A percentile compares a stretch with the other conserved stretches of the same genome.
phyloP scores from a whole-genome alignment of 2,329 filamentous ascomycete genomes.

The Trichoderma brevicompactum region DNA sequence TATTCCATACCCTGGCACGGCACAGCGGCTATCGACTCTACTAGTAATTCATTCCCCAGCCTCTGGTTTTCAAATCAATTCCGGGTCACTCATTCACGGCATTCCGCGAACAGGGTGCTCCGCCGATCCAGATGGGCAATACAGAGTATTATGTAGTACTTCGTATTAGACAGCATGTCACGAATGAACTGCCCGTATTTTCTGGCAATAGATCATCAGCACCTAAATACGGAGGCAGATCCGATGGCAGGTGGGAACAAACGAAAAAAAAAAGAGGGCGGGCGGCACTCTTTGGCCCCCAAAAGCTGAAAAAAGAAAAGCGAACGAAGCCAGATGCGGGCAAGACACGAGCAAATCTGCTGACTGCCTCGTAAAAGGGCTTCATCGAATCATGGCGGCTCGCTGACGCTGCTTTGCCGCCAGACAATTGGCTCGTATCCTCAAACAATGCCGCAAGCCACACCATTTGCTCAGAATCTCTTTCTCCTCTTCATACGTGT shows the following conservation, averaged over 20 bases:
- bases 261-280: neutral
- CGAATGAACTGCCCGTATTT: no score
- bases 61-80: neutral
- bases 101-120: neutral
- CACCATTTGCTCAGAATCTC: neutral
- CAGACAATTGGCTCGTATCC: slow-evolving; percentile 8
- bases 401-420: neutral
- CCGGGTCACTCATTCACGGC: neutral
- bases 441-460: slow-evolving; percentile 5
- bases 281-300: neutral
- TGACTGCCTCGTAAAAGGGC: neutral
- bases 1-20: no score
- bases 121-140: neutral
- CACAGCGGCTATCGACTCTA: no score
- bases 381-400: slow-evolving; percentile 3
- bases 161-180: no score
- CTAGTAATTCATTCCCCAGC: neutral
- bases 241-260: neutral
- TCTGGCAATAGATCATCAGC: no score
- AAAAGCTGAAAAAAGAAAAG: slow-evolving; percentile 1
- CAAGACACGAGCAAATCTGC: neutral
- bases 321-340: neutral
- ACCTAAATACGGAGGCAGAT: neutral
- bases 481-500: neutral
- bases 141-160: no score